Base-by-base conservation (phyloP, 2,329 filamentous ascomycete species). In the Purpureocillium lavendulum region DNA sequence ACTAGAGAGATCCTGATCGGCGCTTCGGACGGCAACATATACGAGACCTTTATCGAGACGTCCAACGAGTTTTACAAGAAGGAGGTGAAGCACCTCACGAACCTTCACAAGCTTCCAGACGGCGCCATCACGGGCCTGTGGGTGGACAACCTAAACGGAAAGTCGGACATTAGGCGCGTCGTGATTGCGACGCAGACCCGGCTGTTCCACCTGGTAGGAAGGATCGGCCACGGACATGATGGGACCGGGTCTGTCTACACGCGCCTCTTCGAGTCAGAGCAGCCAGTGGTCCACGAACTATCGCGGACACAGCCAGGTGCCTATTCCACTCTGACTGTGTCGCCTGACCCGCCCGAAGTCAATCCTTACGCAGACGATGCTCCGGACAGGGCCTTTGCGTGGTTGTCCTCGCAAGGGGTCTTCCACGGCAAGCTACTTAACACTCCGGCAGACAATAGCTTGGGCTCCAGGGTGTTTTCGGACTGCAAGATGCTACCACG, bases 1-100 rank as follows among this genome's bases (percentile, higher is more conserved):
- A 98, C 92, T 3, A 75, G 92, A 41, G 92, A 98, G 68, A 97
- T 98, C 30, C 68, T 98, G 8, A 65, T 98, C 26, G 92, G 92
- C 28, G 83, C 88, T 9, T 80, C 85, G n/a, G 92, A 97, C 62
- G 92, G 92, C 18, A 92, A 87, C 59, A 78, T 98, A 26, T 97
- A 95, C 63, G 92, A 98, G 63, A 83, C 83, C 14, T 97, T 87
- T 53, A 90, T 98, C 55, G 92, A 98, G 61, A 88, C 88, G 4
- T 85, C 87, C 12, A 88, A 84, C 36, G 92, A 97, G 58, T 96
- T 96, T 64, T 97, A 96, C 63, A 78, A 87, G 49, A 84, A 90
- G 56, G 89, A 97, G 61, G 92, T 98, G 59, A 88, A 87, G 62
- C 95, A 94, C 58, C 65, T 94, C 44, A 90, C 90, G 60, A 76